A percentile compares a stretch with the other conserved stretches of the same genome.
Evolutionary conservation across 352 stramenopile species (phyloP).

Genomic region (Globisporangium viniferum): DNA sequence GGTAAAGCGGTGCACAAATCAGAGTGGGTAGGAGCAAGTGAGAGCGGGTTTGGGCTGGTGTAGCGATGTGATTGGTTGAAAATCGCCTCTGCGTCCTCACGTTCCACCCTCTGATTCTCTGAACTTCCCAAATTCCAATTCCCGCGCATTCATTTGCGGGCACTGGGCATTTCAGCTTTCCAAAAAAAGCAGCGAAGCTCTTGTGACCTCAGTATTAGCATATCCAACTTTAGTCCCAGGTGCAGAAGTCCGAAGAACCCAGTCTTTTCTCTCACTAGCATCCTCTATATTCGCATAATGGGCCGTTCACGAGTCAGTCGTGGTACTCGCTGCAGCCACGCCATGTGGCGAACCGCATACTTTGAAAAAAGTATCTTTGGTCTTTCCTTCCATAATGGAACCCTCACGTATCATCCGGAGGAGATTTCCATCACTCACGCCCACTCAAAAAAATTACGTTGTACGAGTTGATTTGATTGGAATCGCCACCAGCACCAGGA

Average conservation of each 20-base stretch:
- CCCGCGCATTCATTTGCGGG: background rate
- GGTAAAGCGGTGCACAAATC: background rate
- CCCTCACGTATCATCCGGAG: too few species aligned
- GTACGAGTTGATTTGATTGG: too few species aligned
- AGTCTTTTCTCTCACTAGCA: background rate
- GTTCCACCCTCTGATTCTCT: slow-evolving; percentile 1
- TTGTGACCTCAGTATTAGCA: background rate
- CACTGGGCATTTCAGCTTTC: slow-evolving; percentile 7
- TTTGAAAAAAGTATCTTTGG: background rate
- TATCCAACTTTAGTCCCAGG: background rate
- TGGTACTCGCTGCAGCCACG: background rate
- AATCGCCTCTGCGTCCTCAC: background rate
- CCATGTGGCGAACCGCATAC: slow-evolving; percentile 1
- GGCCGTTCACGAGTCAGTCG: background rate
- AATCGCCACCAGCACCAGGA: background rate
- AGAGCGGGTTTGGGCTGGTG: background rate
- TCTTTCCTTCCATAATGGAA: background rate
- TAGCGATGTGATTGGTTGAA: background rate
- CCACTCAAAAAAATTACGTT: too few species aligned
- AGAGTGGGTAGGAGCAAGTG: background rate
- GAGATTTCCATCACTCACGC: too few species aligned
- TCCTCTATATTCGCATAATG: background rate
- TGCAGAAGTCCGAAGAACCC: background rate
- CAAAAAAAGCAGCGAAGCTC: background rate
- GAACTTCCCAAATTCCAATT: background rate